Evolutionary conservation across 805 yeast species (phyloP).

Genomic region (Hanseniaspora nectarophila): DNA sequence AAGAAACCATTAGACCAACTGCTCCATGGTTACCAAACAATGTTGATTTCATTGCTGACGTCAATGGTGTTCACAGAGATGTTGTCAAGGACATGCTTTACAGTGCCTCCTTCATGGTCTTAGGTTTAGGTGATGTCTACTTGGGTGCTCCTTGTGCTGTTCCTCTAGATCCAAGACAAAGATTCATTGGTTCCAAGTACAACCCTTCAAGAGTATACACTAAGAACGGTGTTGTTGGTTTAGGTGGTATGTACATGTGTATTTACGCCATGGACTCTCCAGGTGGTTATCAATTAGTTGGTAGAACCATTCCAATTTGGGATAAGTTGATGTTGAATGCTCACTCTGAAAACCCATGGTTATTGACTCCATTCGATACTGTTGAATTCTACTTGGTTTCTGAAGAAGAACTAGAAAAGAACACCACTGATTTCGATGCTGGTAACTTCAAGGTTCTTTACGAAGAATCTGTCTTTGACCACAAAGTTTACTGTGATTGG

Average conservation of each 20-base stretch:
- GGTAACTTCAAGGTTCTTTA: slow-evolving; percentile 71
- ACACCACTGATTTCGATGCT: slow-evolving; percentile 61
- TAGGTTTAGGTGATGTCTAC: slow-evolving; percentile 94
- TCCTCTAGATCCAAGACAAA: slow-evolving; percentile 92
- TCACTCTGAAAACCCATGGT: slow-evolving; percentile 71
- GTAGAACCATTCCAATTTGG: slow-evolving; percentile 96
- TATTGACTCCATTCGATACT: slow-evolving; percentile 84
- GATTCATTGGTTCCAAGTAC: slow-evolving; percentile 84
- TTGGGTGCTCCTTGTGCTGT: slow-evolving; percentile 98
- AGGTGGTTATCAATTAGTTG: slow-evolving; percentile 95
- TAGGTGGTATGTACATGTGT: slow-evolving; percentile 98
- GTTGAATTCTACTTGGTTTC: slow-evolving; percentile 86
- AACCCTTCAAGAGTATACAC: slow-evolving; percentile 94
- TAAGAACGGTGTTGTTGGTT: slow-evolving; percentile 93
- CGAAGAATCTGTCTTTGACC: slow-evolving; percentile 70
- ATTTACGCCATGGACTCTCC: slow-evolving; percentile 97
- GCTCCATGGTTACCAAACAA: slow-evolving; percentile 99
- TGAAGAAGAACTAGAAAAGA: slow-evolving; percentile 66
- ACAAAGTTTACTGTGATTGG: slow-evolving; percentile 67
- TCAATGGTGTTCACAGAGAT: slow-evolving; percentile 66
- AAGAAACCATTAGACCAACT: slow-evolving; percentile 79
- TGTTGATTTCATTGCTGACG: slow-evolving; percentile 85
- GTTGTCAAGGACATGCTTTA: slow-evolving; percentile 76
- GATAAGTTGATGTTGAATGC: slow-evolving; percentile 74
- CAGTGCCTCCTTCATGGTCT: slow-evolving; percentile 78